Evolutionary conservation across 257 asterid species (phyloP).

Genomic region (Solanum neorickii): DNA sequence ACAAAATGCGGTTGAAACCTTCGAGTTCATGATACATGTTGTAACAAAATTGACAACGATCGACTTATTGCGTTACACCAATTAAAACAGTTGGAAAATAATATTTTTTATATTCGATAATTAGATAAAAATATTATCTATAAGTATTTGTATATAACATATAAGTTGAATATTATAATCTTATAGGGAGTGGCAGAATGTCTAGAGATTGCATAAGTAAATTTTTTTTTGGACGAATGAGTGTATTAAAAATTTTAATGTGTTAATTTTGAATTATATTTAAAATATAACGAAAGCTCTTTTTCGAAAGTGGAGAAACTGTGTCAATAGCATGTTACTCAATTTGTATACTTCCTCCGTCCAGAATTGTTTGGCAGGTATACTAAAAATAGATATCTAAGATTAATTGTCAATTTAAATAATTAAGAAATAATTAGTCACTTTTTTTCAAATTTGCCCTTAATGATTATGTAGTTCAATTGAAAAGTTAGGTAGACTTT

Average conservation of each 20-base stretch:
- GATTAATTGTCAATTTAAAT: no score
- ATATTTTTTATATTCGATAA: neutral
- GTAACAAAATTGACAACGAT: slow-evolving; percentile 1
- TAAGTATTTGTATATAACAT: neutral
- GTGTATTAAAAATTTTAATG: neutral
- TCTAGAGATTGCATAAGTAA: neutral
- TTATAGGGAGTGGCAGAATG: neutral
- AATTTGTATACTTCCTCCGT: no score
- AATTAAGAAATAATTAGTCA: no score
- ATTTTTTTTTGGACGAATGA: neutral
- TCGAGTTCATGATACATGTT: neutral
- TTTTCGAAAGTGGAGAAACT: neutral
- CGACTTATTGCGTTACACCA: neutral
- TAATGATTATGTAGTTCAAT: no score
- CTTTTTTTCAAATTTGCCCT: no score
- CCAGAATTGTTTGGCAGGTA: no score
- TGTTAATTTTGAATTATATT: no score
- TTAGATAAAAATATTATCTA: neutral
- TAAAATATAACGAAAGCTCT: no score
- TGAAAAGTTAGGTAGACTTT: no score
- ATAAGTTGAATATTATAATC: neutral
- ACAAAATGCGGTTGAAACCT: neutral
- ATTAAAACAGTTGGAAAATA: neutral
- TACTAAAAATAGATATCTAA: no score
- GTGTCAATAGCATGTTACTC: no score